Base-by-base conservation (phyloP, 2,329 filamentous ascomycete genomes). In the Penicillium rolfsii region DNA sequence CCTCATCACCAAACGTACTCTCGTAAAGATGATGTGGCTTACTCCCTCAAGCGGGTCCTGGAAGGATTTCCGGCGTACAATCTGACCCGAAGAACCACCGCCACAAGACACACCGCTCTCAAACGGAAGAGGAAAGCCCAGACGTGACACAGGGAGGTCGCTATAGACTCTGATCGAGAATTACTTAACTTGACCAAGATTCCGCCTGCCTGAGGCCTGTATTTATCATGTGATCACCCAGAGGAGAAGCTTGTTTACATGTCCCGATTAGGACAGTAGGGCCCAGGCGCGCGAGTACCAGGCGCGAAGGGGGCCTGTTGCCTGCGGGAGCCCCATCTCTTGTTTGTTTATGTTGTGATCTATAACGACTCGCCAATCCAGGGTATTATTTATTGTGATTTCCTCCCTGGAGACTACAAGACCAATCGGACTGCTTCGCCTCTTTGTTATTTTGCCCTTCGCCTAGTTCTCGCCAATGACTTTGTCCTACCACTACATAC, bases 281-380 rank as follows among this genome's bases (percentile, higher is more conserved):
- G 5, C 41, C 30, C 24, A 40, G 54, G 54, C 52, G 62, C 66
- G 22, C 36, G 52, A 41, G 22, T 22, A 22, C 24, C 19, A 54
- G 52, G 62, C 67, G 64, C 61, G 57, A 55, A 45, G 62, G 41
- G 41, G 24, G 60, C 58, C 55, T 67, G 64, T 53, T 67, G 62
- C 63, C 65, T 66, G 50, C 56, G 50, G 35, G 30, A 38, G 66
- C 57, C 67, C 66, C 67, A 69, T 64, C 41, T 55, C 41, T 55
- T 65, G 67, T 70, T 69, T 70, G 65, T 69, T 70, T 70, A 69
- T 59, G 62, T 65, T 69, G 63, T 67, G 67, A 70, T 64, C 33
- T 66, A 68, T 67, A 66, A 48, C 45, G n/a, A 28, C 19, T 53
- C 11, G 22, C 9, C 14, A 36, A 1, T 52, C n/a, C n/a, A 7